These are phyloP conservation scores for Xylaria sp. DNA, from an alignment of 2,329 filamentous ascomycete species.

Conservation along the genomic window DNA sequence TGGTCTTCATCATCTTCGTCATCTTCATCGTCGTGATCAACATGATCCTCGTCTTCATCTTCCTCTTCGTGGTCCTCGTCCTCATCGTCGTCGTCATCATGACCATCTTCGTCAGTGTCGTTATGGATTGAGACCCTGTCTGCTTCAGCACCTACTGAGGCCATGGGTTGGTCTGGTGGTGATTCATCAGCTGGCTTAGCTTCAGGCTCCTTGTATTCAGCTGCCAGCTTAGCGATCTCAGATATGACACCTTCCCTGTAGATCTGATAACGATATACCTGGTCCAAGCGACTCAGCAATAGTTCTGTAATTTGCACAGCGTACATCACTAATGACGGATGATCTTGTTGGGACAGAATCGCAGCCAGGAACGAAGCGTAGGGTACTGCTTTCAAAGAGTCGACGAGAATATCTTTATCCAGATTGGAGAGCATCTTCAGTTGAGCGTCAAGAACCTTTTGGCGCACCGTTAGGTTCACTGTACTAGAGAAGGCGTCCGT, in stretches of 20 bases:
- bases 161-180: constrained; percentile 45
- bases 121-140: constrained; percentile 55
- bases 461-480: constrained; percentile 91
- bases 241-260: constrained; percentile 95
- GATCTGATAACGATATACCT: constrained; percentile 94
- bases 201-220: constrained; percentile 55
- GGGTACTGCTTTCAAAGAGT: constrained; percentile 85
- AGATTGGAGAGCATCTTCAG: constrained; percentile 97
- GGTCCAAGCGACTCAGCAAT: constrained; percentile 82
- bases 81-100: constrained; percentile 27
- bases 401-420: constrained; percentile 84
- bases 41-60: constrained; percentile 62
- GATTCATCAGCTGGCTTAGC: constrained; percentile 47
- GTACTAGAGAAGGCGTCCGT: constrained; percentile 98
- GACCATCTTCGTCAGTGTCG: constrained; percentile 57
- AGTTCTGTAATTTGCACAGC: constrained; percentile 91
- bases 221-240: constrained; percentile 85
- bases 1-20: constrained; percentile 65
- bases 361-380: constrained; percentile 96
- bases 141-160: constrained; percentile 50
- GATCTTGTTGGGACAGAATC: constrained; percentile 94
- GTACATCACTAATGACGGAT: constrained; percentile 84
- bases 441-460: constrained; percentile 95
- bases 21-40: constrained; percentile 59
- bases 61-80: constrained; percentile 48